These are phyloP conservation scores for Primulina eburnea DNA, from an alignment of 257 asterid genomes.

Conservation along the genomic window DNA sequence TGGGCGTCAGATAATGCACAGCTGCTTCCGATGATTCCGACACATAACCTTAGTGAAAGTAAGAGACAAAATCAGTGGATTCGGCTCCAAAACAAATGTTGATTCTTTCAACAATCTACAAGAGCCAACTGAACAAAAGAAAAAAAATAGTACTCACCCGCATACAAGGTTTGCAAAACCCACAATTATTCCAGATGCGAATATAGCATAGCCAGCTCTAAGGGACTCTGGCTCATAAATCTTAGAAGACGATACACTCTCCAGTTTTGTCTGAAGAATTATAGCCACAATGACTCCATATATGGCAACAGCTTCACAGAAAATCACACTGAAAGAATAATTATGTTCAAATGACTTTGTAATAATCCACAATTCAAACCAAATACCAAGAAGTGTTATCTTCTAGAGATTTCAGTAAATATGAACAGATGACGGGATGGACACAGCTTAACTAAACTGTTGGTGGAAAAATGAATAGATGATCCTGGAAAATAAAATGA, in stretches of 20 bases:
- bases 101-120: background rate
- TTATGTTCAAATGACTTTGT: background rate
- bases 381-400: background rate
- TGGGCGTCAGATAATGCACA: conserved; percentile 81
- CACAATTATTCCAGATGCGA: conserved; percentile 78
- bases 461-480: conserved; percentile 1
- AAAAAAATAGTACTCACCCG: conserved; percentile 44
- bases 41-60: conserved; percentile 53
- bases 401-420: background rate
- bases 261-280: conserved; percentile 81
- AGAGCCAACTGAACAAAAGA: background rate
- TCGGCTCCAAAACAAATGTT: background rate
- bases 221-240: conserved; percentile 68
- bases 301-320: conserved; percentile 87
- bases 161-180: conserved; percentile 86
- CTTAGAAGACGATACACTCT: conserved; percentile 57
- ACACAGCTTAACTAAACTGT: background rate
- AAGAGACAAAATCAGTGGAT: conserved; percentile 13
- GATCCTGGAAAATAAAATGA: background rate
- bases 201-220: conserved; percentile 77
- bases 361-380: background rate
- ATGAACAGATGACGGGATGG: background rate
- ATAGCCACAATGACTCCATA: conserved; percentile 85
- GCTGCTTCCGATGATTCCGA: conserved; percentile 82
- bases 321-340: conserved; percentile 52